Evolutionary conservation across 768 basidiomycete species (phyloP), one percentile per base, ranked within the genome.

Genomic region (Pisolithus tinctorius): DNA sequence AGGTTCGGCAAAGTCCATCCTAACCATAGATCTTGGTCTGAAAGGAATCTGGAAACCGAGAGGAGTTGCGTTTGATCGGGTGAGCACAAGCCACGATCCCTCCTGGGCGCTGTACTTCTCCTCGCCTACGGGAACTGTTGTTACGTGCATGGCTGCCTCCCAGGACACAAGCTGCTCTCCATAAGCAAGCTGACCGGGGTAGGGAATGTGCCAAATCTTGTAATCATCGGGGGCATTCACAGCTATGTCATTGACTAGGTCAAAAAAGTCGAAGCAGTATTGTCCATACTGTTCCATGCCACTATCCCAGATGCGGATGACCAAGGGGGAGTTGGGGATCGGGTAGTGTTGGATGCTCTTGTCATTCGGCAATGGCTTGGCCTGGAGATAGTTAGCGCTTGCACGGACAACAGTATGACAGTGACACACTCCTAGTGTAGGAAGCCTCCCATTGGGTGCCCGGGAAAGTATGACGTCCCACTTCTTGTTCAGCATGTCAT

Each of bases 21-120:
- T 17, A 38, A 5, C 4, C 37, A 7, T 5, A 38, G 13, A 38
- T 20, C 20, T 20, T 7, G 37, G 37, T 38, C 37, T 38, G 37
- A 6, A 17, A 17, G 37, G 37, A 38, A 38, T 38, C 37, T 38
- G 8, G 37, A 38, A 38, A 17, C 17, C 13, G 37, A 14, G 17
- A 17, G 37, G 37, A 13, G 5, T 13, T 38, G 10, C 39, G 6
- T 37, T 37, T 6, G 34, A 37, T 2, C 29, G 36, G 26, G 41
- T 31, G 23, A 45, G 31, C 38, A 27, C 25, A 16, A 41, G 41
- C 13, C 42, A 26, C 3, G 48, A 37, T 10, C 48, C 48, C 30
- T 51, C 49, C 45, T 14, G 40, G 25, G 30, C 49, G 31, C 17
- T 38, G 45, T 48, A 50, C 34, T 40, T 34, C 49, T 50, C 49